These are phyloP conservation scores for Bondarzewia mesenterica DNA, from an alignment of 1,284 basidiomycete genomes.

Conservation along the genomic window DNA sequence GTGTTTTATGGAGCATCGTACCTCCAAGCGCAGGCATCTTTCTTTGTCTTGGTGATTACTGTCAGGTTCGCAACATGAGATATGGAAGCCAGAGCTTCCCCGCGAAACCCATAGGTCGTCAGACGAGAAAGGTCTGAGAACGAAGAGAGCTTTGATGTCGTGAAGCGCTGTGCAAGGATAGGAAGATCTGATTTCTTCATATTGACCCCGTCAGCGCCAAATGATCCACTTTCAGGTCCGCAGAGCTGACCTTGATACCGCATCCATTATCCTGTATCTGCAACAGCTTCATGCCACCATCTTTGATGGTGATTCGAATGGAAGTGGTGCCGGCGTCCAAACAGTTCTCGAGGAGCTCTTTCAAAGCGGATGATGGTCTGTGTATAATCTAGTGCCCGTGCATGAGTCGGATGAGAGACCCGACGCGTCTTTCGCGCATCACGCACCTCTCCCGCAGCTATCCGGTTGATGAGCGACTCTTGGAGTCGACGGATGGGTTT, in stretches of 20 bases:
- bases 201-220: too few relatives aligned
- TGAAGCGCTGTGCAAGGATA: slow-evolving; percentile 91
- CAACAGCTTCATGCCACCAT: slow-evolving; percentile 91
- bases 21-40: slow-evolving; percentile 86
- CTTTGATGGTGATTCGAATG: slow-evolving; percentile 86
- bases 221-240: too few relatives aligned
- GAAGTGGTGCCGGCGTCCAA: slow-evolving; percentile 88
- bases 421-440: background rate
- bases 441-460: slow-evolving; percentile 74
- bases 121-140: slow-evolving; percentile 87
- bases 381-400: slow-evolving; percentile 81
- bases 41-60: slow-evolving; percentile 83
- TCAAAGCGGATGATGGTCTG: slow-evolving; percentile 90
- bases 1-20: slow-evolving; percentile 21
- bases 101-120: slow-evolving; percentile 93
- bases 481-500: slow-evolving; percentile 61
- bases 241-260: slow-evolving; percentile 79
- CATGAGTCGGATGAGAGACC: background rate
- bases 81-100: slow-evolving; percentile 95
- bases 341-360: slow-evolving; percentile 93
- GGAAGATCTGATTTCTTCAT: slow-evolving; percentile 66
- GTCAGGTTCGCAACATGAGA: slow-evolving; percentile 89
- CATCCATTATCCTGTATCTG: slow-evolving; percentile 97
- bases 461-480: slow-evolving; percentile 72
- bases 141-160: slow-evolving; percentile 86